Conservation (phyloP, 2,329 filamentous ascomycete genomes). For the Colletotrichum theobromicola region DNA sequence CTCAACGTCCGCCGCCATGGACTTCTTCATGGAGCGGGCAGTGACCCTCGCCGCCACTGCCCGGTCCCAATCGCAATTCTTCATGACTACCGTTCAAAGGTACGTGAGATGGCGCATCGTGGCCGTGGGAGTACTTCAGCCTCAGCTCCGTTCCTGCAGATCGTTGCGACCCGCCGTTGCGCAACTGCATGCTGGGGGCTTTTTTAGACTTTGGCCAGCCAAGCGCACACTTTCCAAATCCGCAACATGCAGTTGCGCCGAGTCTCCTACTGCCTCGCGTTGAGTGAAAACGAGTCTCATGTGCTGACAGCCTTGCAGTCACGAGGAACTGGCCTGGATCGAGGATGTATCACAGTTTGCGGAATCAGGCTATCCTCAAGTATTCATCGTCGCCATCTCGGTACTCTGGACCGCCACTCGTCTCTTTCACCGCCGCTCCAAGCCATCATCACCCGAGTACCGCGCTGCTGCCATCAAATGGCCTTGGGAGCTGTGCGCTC, state of each 20-base stretch:
- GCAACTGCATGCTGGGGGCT: background rate
- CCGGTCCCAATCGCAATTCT: background rate
- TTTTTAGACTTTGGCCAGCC: background rate
- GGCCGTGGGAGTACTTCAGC: background rate
- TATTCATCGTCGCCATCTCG: conserved; percentile 40
- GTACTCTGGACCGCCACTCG: conserved; percentile 37
- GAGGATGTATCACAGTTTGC: conserved; percentile 41
- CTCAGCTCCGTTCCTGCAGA: background rate
- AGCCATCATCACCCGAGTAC: conserved; percentile 28
- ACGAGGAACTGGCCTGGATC: conserved; percentile 38
- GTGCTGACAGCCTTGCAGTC: conserved; percentile 3
- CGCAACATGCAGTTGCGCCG: background rate
- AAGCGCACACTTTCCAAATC: background rate
- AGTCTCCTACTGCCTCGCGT: background rate
- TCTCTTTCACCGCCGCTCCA: conserved; percentile 35
- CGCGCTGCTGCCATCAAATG: conserved; percentile 45
- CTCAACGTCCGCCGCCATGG: background rate
- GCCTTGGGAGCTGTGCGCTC: conserved; percentile 47
- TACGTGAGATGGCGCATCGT: background rate
- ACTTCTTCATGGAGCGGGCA: conserved; percentile 2
- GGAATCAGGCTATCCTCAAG: conserved; percentile 45
- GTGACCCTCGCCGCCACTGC: conserved; percentile 4
- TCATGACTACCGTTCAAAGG: background rate
- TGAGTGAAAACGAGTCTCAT: background rate
- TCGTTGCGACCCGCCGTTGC: background rate